phyloP scores from a whole-genome alignment of 768 basidiomycete species.

The Crassisporium funariophilum region DNA sequence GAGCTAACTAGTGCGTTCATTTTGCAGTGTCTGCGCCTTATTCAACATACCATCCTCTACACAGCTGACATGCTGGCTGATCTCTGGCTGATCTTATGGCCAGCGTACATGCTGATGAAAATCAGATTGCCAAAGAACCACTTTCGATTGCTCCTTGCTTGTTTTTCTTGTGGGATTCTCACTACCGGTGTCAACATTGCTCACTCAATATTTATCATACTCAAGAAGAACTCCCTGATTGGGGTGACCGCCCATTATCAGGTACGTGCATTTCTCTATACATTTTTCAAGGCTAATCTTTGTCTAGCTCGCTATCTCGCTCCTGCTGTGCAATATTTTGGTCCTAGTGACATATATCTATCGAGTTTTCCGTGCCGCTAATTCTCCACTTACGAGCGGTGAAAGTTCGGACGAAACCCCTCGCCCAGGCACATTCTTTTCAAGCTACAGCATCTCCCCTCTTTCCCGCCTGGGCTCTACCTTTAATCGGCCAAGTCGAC shows the following conservation, averaged over 20 bases:
- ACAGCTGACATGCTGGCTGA: constrained; percentile 5
- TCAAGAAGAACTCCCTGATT: neutral
- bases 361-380: too few relatives aligned
- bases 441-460: too few relatives aligned
- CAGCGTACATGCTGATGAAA: constrained; percentile 2
- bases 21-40: neutral
- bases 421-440: too few relatives aligned
- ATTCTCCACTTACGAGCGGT: too few relatives aligned
- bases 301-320: too few relatives aligned
- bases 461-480: too few relatives aligned
- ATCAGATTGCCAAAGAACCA: neutral
- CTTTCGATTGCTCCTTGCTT: neutral
- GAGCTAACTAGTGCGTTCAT: constrained; percentile 2
- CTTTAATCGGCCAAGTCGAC: too few relatives aligned
- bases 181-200: neutral
- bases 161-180: constrained; percentile 5
- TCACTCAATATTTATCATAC: constrained; percentile 6
- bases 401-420: too few relatives aligned
- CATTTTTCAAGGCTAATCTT: too few relatives aligned
- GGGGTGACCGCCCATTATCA: constrained; percentile 3
- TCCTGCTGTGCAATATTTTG: too few relatives aligned
- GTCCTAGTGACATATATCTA: too few relatives aligned
- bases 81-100: constrained; percentile 4
- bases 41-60: neutral
- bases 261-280: too few relatives aligned